Evolutionary conservation across 2,329 filamentous ascomycete genomes (phyloP).

Genomic region (Ophiosphaerella korrae): DNA sequence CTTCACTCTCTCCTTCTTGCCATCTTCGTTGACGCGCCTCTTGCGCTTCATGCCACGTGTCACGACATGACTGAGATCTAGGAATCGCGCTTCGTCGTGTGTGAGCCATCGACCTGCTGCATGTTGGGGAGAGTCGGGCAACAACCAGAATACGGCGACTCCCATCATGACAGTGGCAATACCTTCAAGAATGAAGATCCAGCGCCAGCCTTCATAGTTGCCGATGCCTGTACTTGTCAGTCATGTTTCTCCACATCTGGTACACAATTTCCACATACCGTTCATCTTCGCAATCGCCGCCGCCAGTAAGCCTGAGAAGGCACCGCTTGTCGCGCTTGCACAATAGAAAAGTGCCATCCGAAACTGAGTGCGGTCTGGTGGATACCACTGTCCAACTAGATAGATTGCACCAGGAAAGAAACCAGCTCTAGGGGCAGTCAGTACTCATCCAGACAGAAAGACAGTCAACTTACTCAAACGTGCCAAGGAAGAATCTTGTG

Average conservation of each 20-base stretch:
- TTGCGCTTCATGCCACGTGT: conserved; percentile 14
- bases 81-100: conserved; percentile 31
- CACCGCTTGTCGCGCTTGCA: conserved; percentile 45
- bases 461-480: conserved; percentile 19
- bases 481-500: conserved; percentile 25
- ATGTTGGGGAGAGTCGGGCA: conserved; percentile 30
- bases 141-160: conserved; percentile 29
- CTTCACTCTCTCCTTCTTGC: conserved; percentile 18
- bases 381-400: conserved; percentile 44
- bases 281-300: conserved; percentile 45
- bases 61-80: conserved; percentile 22
- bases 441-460: not conserved
- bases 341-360: conserved; percentile 46
- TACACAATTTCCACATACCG: conserved; percentile 32
- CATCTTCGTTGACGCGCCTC: conserved; percentile 14
- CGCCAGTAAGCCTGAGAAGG: conserved; percentile 51
- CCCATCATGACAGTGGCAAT: conserved; percentile 37
- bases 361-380: conserved; percentile 38
- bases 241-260: conserved; percentile 31
- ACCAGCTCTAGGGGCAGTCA: conserved; percentile 13
- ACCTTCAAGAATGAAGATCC: conserved; percentile 53
- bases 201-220: conserved; percentile 44
- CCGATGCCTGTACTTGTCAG: conserved; percentile 20
- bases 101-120: conserved; percentile 33
- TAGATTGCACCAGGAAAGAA: conserved; percentile 45